Percentiles rank a stretch among this genome's conserved stretches.
Conservation (phyloP, 2,329 filamentous ascomycete genomes). For the Scedosporium boydii region DNA sequence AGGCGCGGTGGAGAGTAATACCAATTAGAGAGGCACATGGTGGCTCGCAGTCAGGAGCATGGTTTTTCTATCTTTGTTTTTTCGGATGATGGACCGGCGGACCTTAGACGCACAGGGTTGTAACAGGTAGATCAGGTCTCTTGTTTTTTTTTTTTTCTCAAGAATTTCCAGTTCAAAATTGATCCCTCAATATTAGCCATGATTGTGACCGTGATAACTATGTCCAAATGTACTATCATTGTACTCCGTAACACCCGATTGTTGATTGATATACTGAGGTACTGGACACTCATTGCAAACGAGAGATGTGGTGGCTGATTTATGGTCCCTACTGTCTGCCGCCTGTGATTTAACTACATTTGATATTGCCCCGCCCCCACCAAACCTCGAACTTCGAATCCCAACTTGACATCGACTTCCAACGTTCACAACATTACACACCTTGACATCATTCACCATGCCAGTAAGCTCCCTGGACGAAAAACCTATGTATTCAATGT, state of each 20-base stretch:
- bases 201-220: not conserved
- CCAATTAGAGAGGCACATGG: not conserved
- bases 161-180: not conserved
- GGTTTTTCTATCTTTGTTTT: not conserved
- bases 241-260: too few relatives aligned
- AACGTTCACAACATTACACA: not conserved
- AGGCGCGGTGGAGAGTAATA: not conserved
- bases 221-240: too few relatives aligned
- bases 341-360: too few relatives aligned
- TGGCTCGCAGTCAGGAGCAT: not conserved
- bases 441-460: not conserved
- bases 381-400: not conserved
- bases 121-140: not conserved
- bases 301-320: too few relatives aligned
- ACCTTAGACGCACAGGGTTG: not conserved
- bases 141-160: not conserved
- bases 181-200: not conserved
- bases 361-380: constrained; percentile 5
- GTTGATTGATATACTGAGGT: too few relatives aligned
- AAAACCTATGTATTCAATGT: not conserved
- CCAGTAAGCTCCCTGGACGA: not conserved
- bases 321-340: too few relatives aligned
- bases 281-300: too few relatives aligned
- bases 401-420: not conserved
- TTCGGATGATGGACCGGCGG: not conserved